Evolutionary conservation across 2,329 filamentous ascomycete genomes (phyloP), one percentile per base, ranked within the genome.

Genomic region (Cercospora beticola): DNA sequence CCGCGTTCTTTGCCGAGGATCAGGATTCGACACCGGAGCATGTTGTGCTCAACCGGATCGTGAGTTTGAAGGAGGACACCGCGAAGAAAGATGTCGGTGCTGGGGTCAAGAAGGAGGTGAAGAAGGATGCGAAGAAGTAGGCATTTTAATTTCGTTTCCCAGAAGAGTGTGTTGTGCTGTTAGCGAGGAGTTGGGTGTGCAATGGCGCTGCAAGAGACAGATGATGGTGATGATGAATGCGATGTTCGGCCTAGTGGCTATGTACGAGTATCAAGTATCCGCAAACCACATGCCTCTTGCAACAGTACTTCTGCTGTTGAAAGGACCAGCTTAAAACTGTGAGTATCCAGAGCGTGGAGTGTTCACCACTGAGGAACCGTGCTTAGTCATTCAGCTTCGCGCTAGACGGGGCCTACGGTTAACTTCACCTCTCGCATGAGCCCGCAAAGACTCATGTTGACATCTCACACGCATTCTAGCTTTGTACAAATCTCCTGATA

Each of bases 21-120:
- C 67, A 62, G n/a, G 92, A 89, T 0, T 80, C 77, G 0, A 79
- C 79, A 49, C 87, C 88, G 33, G 91, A 92, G n/a, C 92, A 90
- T 79, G 84, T 97, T 72, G 87, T 98, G 59, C 82, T 98, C 31
- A 98, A 98, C 82, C 87, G 93, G 62, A 97, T 98, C 76, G 94
- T 98, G 23, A 92, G 91, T 59, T 81, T 97, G 76, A 97, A 97
- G 83, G 94, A 97, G 81, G 92, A 96, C 77, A 83, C 87, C n/a
- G 88, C 88, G 66, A 93, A 93, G 85, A 80, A 78, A 68, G 68
- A 65, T 1, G 54, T 65, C 7, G 62, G 62, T 33, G 54, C 52
- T 40, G 14, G 46, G n/a, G 52, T 21, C 0, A 59, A 49, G 23
- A 64, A 64, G 23, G 52, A 58, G 6, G 62, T n/a, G 6, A 59